phyloP scores from a whole-genome alignment of 208 protist species.

The Crithidia thermophila region DNA sequence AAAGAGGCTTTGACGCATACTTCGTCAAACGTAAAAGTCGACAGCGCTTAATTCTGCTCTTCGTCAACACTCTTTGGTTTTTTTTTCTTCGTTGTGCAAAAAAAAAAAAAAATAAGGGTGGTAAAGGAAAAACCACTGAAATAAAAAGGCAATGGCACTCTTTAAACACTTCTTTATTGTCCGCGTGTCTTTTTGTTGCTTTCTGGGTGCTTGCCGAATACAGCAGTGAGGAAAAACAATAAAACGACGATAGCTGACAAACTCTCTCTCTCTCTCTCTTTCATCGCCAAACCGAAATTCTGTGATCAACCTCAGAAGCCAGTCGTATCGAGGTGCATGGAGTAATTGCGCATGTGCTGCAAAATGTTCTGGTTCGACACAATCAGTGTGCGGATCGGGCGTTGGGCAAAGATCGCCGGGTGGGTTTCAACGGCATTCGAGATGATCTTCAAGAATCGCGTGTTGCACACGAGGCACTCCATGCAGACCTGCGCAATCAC shows the following conservation, averaged over 20 bases:
- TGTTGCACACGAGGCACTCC: constrained; percentile 81
- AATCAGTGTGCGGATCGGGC: constrained; percentile 51
- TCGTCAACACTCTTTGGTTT: too few species aligned
- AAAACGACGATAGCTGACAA: not conserved
- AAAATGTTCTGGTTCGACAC: constrained; percentile 81
- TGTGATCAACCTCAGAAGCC: not conserved
- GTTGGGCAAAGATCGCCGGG: constrained; percentile 29
- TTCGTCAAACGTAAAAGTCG: too few species aligned
- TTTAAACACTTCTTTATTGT: not conserved
- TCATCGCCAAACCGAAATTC: not conserved
- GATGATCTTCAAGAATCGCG: constrained; percentile 61
- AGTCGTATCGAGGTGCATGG: constrained; percentile 32
- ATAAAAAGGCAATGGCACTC: not conserved
- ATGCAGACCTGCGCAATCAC: constrained; percentile 79
- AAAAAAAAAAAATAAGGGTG: not conserved
- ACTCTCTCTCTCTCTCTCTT: too few species aligned
- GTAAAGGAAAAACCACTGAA: not conserved
- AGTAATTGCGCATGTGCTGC: constrained; percentile 81
- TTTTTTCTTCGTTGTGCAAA: too few species aligned
- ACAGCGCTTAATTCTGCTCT: too few species aligned
- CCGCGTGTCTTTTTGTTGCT: too few species aligned
- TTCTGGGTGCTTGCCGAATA: too few species aligned
- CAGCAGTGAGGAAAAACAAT: constrained; percentile 4
- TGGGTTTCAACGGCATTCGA: constrained; percentile 32
- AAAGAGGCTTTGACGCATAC: too few species aligned